Evolutionary conservation across 1,139 yeast genomes (phyloP), one percentile per base, ranked within the genome.

Genomic region (Meyerozyma smithsonii): DNA sequence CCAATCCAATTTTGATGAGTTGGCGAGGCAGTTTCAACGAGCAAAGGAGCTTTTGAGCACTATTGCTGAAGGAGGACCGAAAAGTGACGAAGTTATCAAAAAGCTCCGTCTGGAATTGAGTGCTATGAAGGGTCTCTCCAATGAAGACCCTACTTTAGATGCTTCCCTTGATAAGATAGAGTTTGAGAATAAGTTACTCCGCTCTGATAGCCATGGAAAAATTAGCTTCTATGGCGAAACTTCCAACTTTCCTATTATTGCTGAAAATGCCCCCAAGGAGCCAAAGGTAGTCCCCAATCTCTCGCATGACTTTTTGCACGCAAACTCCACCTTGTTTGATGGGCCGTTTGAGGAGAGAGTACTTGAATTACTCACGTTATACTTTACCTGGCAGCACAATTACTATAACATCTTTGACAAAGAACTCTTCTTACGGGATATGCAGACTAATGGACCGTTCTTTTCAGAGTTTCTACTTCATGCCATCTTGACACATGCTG

Each of bases 341-440:
- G 37, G 23, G 7, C 36, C 42, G 4, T 36, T 40, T 18, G 42
- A 42, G 28, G 46, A 44, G 19, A 32, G 36, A 8, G 30, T 38
- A 16, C 35, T 40, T 36, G 46, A 42, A 25, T 28, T 45, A 26
- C 36, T 45, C 10, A 39, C 39, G 28, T 36, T 44, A 17, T 45
- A 45, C 25, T 45, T 42, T 26, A 39, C 46, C 21, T 45, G 48
- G 48, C 48, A 45, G 36, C 48, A 44, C 23, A 23, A 45, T 36
- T 45, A 44, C 24, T 45, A 39, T 30, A 42, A 40, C 23, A 40
- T 45, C 10, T 39, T 45, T 23, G 46, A 45, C 35, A 38, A 40
- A 26, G 32, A 39, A 3, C 35, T 44, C 11, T 40, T 45, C 36
- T 37, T 45, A 33, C 37, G 48, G 35, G 48, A 45, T 38, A 45